Evolutionary conservation across 176 grass and related monocot genomes (phyloP), one percentile per base, ranked within the genome.

Genomic region (Lolium multiflorum): DNA sequence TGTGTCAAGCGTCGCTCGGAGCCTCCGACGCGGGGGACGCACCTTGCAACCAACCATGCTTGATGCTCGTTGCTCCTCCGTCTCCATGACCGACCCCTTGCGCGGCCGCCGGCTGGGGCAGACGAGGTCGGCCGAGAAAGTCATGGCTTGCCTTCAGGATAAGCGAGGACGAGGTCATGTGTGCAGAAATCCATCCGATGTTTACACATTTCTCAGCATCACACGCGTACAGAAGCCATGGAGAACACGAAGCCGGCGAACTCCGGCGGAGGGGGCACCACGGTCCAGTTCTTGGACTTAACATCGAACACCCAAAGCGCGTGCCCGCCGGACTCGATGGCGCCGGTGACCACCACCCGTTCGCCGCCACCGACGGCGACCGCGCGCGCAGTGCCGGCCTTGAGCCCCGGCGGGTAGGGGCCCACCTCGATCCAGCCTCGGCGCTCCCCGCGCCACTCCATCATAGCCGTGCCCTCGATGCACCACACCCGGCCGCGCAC

Each of bases 231-330:
- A 44, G 91, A 75, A 0, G 91, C 81, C 35, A 89, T 11, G 81
- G 91, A 92, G 81, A 90, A 92, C 9, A 87, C 91, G 84, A 92
- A 92, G 0, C 91, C 91, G 1, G 81, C 81, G 81, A 92, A 92
- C 76, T 87, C 88, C 0, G 70, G 61, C 47, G 88, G 91, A 0
- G 87, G 88, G 0, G 44, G 76, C 1, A 92, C 91, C 13, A 86
- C 81, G 51, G 76, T 92, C 91, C 91, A 92, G 51, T 1, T 84
- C 81, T 87, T 89, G 16, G 18, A 66, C 80, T 80, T 89, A 3
- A 84, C 85, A 12, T 92, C 88, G 20, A 60, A n/a, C 55, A 56
- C 54, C 54, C 16, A 56, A 1, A 56, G 16, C 54, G 54, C 54
- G 54, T 56, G 54, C 16, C 54, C 54, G 17, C 54, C 54, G 5